Evolutionary conservation across 129 eudicot genomes (phyloP), one percentile per base, ranked within the genome.

Genomic region (Saposhnikovia divaricata): DNA sequence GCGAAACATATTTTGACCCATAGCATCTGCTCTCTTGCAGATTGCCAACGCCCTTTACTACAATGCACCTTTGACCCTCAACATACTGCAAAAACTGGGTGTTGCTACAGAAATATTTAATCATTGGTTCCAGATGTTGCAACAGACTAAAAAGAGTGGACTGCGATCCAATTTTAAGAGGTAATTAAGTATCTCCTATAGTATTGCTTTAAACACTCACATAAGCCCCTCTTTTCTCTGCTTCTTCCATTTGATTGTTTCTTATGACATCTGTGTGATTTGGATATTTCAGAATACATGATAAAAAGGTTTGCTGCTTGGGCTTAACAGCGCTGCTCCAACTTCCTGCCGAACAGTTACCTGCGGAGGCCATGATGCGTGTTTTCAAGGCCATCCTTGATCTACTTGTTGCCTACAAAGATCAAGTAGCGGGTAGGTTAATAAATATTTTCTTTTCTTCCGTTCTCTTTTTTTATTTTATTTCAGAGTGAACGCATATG

Each of bases 51-150:
- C 97, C 68, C 91, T 93, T 76, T 93, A 93, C 83, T 93, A 93
- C 80, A 93, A 93, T 82, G 83, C 93, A 61, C 78, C 87, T 12
- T 80, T 90, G 79, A 81, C 98, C 18, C 96, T 91, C 70, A 85
- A 78, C 85, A 87, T 91, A 80, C 78, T 93, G 84, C 98, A 93
- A 87, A 91, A 91, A 85, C 92, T 93, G 78, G 92, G 93, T 82
- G 88, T 93, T 34, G 93, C 98, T 25, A 88, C 98, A 69, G 98
- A 93, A 76, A 83, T 93, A 53, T 93, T 93, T 77, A 86, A 85
- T 77, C 93, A 91, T 66, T 93, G 98, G 98, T 93, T 93, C 89
- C 98, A 91, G 83, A 93, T 91, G 96, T 78, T 93, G 86, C 93
- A 87, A 80, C 96, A 93, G 89, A 90, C 92, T 16, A 93, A 91